Evolutionary conservation across 2,329 filamentous ascomycete species (phyloP), one percentile per base, ranked within the genome.

Genomic region (Xylariaceae sp.): DNA sequence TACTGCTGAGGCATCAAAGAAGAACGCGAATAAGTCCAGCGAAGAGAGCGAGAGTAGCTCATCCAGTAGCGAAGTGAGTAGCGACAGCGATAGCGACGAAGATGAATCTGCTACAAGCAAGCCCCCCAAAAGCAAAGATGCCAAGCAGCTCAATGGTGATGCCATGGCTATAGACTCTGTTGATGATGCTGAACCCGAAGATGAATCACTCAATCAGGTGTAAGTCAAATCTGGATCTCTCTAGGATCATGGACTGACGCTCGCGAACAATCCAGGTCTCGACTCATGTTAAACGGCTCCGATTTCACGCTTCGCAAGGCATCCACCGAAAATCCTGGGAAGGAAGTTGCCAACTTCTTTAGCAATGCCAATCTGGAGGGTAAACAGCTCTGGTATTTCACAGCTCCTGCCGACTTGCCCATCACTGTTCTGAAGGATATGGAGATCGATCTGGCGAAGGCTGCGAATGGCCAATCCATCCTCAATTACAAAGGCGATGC

Each of bases 311-410:
- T 80, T 38, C 73, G 74, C 42, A 75, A 75, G 49, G 70, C 69
- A 26, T 57, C 56, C 13, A 55, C 61, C 17, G 57, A 63, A n/a
- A 64, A 67, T 49, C 53, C 64, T 50, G 59, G 67, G 57, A 61
- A 72, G 52, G 65, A 76, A 55, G 63, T 78, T 44, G 61, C 73
- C 8, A 66, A 74, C 17, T 63, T 83, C 39, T 79, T 86, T 53
- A 74, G 68, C 53, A 69, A 76, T 43, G 72, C 74, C 41, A 76
- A 78, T 52, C 60, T 83, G 7, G 67, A 79, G 42, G 83, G 82
- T 48, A 89, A 88, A 67, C 81, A 89, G 59, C 71, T 89, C 44
- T 90, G 85, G 86, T 87, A 89, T 60, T 87, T 90, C 53, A 87
- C 83, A 9, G 81, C 83, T 3, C 86, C 86, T 2, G 76, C 80